Evolutionary conservation across 2,329 filamentous ascomycete genomes (phyloP).

Genomic region (Biscogniauxia sp.): DNA sequence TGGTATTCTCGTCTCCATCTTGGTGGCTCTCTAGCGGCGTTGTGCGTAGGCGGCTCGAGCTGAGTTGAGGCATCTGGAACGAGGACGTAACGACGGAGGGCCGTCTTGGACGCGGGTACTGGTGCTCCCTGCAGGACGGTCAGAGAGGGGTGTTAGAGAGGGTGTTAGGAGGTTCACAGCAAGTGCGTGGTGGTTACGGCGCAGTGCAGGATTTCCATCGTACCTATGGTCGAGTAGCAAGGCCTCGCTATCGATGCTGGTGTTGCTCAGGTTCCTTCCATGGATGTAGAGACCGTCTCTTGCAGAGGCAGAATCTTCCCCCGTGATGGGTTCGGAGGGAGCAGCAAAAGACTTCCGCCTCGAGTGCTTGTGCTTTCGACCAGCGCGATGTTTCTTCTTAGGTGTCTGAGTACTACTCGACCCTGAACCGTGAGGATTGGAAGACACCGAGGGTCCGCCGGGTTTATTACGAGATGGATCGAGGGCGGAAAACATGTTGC

Average conservation of each 20-base stretch:
- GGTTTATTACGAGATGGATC: conserved; percentile 37
- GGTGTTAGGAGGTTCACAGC: not conserved
- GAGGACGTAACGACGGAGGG: conserved; percentile 44
- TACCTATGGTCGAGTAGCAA: conserved; percentile 74
- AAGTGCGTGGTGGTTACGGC: conserved; percentile 15
- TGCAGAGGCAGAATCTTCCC: conserved; percentile 30
- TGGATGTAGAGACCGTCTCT: conserved; percentile 49
- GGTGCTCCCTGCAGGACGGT: conserved; percentile 18
- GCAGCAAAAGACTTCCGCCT: conserved; percentile 79
- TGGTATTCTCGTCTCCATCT: conserved; percentile 48
- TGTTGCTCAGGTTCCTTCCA: conserved; percentile 67
- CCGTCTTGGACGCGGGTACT: conserved; percentile 60
- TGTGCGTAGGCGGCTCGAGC: conserved; percentile 24
- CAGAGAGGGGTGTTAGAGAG: conserved; percentile 1
- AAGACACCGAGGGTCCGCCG: conserved; percentile 22
- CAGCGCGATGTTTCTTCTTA: conserved; percentile 70
- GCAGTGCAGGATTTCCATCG: not conserved
- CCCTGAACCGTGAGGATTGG: conserved; percentile 14
- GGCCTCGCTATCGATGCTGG: conserved; percentile 85
- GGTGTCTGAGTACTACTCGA: conserved; percentile 17
- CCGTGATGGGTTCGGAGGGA: conserved; percentile 52
- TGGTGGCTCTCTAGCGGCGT: conserved; percentile 10
- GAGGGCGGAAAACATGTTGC: conserved; percentile 55
- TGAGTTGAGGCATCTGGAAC: conserved; percentile 36
- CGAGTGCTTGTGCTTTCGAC: conserved; percentile 69